Base-by-base conservation (phyloP, 345 rosid species). In the Chamaenerion angustifolium region DNA sequence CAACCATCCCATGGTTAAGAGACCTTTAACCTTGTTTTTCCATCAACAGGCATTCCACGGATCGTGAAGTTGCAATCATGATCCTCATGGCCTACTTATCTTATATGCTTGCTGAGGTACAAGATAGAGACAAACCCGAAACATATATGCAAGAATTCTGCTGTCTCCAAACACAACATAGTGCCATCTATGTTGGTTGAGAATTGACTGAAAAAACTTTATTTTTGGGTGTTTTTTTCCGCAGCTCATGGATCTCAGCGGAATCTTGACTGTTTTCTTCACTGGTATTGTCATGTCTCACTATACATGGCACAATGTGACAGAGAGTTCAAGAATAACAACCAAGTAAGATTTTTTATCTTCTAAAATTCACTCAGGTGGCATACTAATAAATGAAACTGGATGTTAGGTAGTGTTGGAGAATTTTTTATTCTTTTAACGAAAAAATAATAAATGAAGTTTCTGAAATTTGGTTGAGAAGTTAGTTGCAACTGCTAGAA, bases 231-330 rank as follows among this genome's bases (percentile, higher is more conserved):
- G n/a, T 31, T 13, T 51, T 40, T 48, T 42, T 44, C 45, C 62
- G 76, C 85, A 82, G 89, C 77, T 78, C 42, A 15, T 74, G 59
- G 68, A 42, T 60, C 82, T 82, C 47, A 82, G 89, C 50, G 90
- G 90, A 16, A 78, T 78, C 59, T 64, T 82, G 63, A 78, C 90
- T 35, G 55, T 82, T 53, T 82, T 82, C 74, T 79, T 79, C 69
- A 71, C 80, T 40, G 89, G 89, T 45, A 74, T 82, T 46, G 67
- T 78, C 46, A 76, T 78, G 83, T 82, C 85, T 3, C 89, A 82
- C 61, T 78, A 79, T 55, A 76, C 90, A 11, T 82, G 90, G 90
- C 90, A 82, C 59, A 82, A 78, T 1, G 72, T 82, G 47, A 78
- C 90, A 13, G 79, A 82, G 61, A 68, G 81, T 65, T 82, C 90